Conservation (phyloP, 2,329 filamentous ascomycete species). For the Aspergillus fischeri region DNA sequence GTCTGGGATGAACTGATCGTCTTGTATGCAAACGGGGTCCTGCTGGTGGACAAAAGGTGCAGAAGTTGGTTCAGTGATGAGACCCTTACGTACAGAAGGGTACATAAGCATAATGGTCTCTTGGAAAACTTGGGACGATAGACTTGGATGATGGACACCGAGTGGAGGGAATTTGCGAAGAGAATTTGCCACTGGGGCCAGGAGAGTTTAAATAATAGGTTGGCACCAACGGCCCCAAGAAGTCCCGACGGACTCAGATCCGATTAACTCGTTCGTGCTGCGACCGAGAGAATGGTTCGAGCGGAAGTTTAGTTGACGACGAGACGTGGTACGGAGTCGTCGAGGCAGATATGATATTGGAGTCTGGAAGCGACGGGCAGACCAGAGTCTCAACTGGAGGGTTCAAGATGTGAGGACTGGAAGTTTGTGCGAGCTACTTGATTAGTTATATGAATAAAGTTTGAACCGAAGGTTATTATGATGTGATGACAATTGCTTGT, state of each 20-base stretch:
- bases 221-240: slow-evolving; percentile 18
- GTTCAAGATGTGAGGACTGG: slow-evolving; percentile 1
- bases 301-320: slow-evolving; percentile 8
- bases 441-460: not conserved
- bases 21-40: slow-evolving; percentile 35
- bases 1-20: slow-evolving; percentile 34
- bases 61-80: slow-evolving; percentile 36
- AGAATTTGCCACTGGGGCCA: slow-evolving; percentile 27
- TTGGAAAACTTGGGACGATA: slow-evolving; percentile 23
- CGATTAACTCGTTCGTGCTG: slow-evolving; percentile 21
- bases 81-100: slow-evolving; percentile 39
- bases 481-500: not conserved
- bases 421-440: not conserved
- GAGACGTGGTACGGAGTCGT: slow-evolving; percentile 5
- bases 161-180: slow-evolving; percentile 11
- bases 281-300: slow-evolving; percentile 13
- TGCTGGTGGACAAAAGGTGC: slow-evolving; percentile 22
- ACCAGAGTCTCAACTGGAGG: not conserved
- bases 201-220: slow-evolving; percentile 26
- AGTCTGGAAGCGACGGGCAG: slow-evolving; percentile 24
- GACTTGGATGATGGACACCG: slow-evolving; percentile 14
- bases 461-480: not conserved
- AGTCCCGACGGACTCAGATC: slow-evolving; percentile 24
- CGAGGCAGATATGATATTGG: slow-evolving; percentile 10
- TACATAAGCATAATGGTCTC: slow-evolving; percentile 38